A percentile compares a stretch with the other conserved stretches of the same genome.
These are phyloP conservation scores for Yamadazyma conglobata DNA, from an alignment of 1,139 yeast species.

Conservation along the genomic window DNA sequence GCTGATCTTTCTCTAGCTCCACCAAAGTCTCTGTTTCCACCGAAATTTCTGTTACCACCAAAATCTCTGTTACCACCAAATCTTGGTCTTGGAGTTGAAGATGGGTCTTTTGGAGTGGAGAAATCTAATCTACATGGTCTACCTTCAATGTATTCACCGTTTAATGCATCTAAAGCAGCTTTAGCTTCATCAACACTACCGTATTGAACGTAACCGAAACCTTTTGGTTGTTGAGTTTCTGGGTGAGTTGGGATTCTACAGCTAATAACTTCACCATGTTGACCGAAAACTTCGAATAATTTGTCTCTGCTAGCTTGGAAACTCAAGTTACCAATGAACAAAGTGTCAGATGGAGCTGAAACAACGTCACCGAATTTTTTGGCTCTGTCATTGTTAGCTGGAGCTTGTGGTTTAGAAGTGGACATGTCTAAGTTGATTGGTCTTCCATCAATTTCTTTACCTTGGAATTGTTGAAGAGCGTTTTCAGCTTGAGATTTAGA, in stretches of 20 bases:
- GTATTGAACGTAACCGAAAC: conserved; percentile 96
- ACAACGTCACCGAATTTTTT: conserved; percentile 84
- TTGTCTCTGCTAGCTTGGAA: conserved; percentile 83
- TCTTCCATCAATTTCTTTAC: conserved; percentile 95
- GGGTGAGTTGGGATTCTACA: conserved; percentile 98
- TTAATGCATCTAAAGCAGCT: conserved; percentile 80
- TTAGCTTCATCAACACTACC: conserved; percentile 84
- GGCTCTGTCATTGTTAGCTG: conserved; percentile 71
- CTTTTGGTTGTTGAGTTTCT: conserved; percentile 98
- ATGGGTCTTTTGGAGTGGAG: conserved; percentile 82
- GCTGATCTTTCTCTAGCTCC: conserved; percentile 47
- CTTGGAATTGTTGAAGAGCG: conserved; percentile 86
- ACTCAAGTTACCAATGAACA: conserved; percentile 92
- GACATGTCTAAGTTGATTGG: conserved; percentile 92
- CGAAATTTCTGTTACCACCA: conserved; percentile 23
- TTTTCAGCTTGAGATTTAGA: conserved; percentile 73
- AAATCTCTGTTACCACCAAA: conserved; percentile 25
- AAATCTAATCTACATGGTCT: conserved; percentile 93
- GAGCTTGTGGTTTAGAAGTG: conserved; percentile 67
- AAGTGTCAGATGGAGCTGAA: conserved; percentile 90
- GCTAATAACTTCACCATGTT: conserved; percentile 76
- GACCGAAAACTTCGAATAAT: conserved; percentile 68
- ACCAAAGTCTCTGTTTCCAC: conserved; percentile 35
- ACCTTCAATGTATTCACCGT: conserved; percentile 86
- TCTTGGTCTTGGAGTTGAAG: conserved; percentile 42